phyloP scores from a whole-genome alignment of 2,329 filamentous ascomycete species.

The Colletotrichum echinochloae region DNA sequence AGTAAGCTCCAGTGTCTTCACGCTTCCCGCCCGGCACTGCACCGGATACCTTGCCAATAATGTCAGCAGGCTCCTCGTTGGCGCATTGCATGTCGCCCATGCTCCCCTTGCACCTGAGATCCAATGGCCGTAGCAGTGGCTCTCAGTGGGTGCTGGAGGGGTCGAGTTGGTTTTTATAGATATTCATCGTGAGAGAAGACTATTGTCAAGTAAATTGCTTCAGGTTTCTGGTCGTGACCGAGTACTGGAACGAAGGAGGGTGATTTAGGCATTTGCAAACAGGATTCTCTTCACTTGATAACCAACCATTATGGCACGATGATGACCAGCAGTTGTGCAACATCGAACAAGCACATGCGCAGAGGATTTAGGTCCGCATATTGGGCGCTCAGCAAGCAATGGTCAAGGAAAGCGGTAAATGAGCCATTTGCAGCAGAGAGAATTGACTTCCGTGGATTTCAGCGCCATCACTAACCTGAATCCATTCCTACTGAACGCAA shows the following conservation, averaged over 20 bases:
- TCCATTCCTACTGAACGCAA: neutral
- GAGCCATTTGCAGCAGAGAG: neutral
- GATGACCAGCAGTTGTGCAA: neutral
- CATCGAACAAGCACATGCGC: neutral
- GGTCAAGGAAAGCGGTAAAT: neutral
- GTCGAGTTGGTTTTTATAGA: slow-evolving; percentile 45
- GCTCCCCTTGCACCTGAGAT: slow-evolving; percentile 51
- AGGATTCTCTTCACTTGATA: neutral
- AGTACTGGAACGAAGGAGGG: neutral
- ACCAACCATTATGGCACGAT: too few relatives aligned
- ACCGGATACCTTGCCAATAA: slow-evolving; percentile 63
- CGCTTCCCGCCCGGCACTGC: slow-evolving; percentile 58
- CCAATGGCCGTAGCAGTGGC: slow-evolving; percentile 56
- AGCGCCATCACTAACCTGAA: neutral
- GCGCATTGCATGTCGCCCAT: slow-evolving; percentile 57
- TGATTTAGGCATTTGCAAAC: too few relatives aligned
- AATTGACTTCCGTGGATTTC: neutral
- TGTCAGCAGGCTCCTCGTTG: slow-evolving; percentile 65
- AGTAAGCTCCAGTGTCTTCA: slow-evolving; percentile 62
- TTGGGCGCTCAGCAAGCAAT: too few relatives aligned
- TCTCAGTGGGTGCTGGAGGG: slow-evolving; percentile 53
- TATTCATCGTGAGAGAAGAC: neutral
- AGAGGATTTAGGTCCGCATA: neutral
- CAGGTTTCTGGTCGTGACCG: neutral
- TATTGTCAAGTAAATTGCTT: neutral